Evolutionary conservation across 2,329 filamentous ascomycete genomes (phyloP).

Genomic region (Didymella sp.): DNA sequence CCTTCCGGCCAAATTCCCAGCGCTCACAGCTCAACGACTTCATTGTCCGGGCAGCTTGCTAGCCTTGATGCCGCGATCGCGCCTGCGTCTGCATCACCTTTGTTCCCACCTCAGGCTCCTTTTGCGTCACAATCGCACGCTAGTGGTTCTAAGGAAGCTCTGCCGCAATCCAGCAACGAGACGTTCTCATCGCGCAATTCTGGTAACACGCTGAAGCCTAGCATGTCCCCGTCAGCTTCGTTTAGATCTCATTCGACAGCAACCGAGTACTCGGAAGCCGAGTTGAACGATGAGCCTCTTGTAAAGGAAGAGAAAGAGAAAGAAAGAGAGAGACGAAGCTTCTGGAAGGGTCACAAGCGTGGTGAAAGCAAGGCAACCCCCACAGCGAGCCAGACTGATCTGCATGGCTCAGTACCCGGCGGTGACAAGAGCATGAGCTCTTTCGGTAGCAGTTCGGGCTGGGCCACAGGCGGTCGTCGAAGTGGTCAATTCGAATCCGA

Average conservation of each 20-base stretch:
- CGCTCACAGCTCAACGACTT: constrained; percentile 87
- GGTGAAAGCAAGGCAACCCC: constrained; percentile 47
- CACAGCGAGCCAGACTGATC: constrained; percentile 46
- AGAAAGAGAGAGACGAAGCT: constrained; percentile 72
- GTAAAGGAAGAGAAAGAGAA: constrained; percentile 54
- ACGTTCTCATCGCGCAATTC: constrained; percentile 55
- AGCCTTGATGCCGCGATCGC: constrained; percentile 24
- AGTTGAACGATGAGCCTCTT: constrained; percentile 69
- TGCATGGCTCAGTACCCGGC: constrained; percentile 47
- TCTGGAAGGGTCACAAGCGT: constrained; percentile 70
- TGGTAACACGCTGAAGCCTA: constrained; percentile 65
- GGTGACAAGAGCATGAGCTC: constrained; percentile 52
- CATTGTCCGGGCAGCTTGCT: constrained; percentile 60
- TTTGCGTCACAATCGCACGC: constrained; percentile 38
- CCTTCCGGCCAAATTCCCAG: constrained; percentile 80
- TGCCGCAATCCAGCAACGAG: constrained; percentile 35
- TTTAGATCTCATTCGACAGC: constrained; percentile 71
- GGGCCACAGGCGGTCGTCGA: constrained; percentile 35
- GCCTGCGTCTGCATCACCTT: constrained; percentile 38
- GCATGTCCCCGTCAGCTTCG: constrained; percentile 77
- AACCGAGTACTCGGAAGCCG: constrained; percentile 82
- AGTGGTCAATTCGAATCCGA: constrained; percentile 46
- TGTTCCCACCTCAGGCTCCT: constrained; percentile 43
- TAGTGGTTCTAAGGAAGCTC: constrained; percentile 35
- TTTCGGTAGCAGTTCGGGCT: constrained; percentile 45